phyloP scores from a whole-genome alignment of 2,329 filamentous ascomycete species.

The Huntiella abstrusa region DNA sequence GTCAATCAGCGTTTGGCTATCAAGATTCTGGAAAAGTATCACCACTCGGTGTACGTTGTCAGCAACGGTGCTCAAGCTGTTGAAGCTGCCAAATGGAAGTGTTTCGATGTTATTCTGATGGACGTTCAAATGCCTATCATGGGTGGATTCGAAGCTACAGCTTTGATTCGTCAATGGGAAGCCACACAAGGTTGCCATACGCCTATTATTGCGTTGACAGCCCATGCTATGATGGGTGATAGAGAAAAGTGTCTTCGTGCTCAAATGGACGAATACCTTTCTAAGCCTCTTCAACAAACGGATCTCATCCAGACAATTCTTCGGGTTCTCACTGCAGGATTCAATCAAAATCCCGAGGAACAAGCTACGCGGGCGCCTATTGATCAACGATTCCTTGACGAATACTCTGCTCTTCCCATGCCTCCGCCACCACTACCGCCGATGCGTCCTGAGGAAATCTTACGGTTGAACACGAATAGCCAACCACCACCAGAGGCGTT shows the following conservation, averaged over 20 bases:
- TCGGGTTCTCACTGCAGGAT: slow-evolving; percentile 84
- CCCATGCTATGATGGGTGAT: slow-evolving; percentile 96
- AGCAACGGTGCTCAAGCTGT: slow-evolving; percentile 89
- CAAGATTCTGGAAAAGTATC: slow-evolving; percentile 94
- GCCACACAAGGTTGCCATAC: slow-evolving; percentile 64
- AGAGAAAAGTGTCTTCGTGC: slow-evolving; percentile 95
- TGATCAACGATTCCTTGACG: too few species aligned
- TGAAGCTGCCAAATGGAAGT: slow-evolving; percentile 75
- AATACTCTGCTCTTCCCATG: too few species aligned
- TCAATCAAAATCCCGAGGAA: neutral
- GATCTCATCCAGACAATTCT: slow-evolving; percentile 95
- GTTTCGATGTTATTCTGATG: slow-evolving; percentile 96
- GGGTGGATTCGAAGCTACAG: slow-evolving; percentile 95
- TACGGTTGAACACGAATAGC: too few species aligned
- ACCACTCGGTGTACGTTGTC: slow-evolving; percentile 79
- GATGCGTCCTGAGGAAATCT: too few species aligned
- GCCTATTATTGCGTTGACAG: slow-evolving; percentile 90
- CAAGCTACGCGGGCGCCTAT: neutral
- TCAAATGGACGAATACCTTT: slow-evolving; percentile 98
- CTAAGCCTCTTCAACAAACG: slow-evolving; percentile 90
- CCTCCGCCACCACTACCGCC: too few species aligned
- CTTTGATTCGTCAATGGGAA: slow-evolving; percentile 91
- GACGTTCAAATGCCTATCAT: slow-evolving; percentile 99
- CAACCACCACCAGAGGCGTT: too few species aligned
- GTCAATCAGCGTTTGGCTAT: slow-evolving; percentile 93